Evolutionary conservation across 768 basidiomycete species (phyloP).

Genomic region (Hysterangium stoloniferum): DNA sequence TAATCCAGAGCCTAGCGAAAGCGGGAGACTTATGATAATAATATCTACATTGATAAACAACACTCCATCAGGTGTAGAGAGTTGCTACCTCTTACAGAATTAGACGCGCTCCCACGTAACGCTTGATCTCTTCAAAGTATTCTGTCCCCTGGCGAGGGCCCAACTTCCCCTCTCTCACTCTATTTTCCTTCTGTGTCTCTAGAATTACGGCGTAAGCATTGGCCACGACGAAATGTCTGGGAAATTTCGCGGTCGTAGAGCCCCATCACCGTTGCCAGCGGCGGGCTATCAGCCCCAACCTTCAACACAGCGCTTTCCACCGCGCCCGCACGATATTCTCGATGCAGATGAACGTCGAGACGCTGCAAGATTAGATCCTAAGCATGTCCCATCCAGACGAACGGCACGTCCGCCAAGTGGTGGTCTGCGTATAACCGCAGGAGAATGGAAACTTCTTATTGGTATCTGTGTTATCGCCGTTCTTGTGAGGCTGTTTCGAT

Average conservation of each 20-base stretch:
- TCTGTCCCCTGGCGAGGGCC: no score
- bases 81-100: no score
- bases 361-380: conserved; percentile 60
- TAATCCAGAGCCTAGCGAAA: no score
- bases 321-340: conserved; percentile 55
- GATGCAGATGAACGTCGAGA: conserved; percentile 67
- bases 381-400: conserved; percentile 34
- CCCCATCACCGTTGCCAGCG: conserved; percentile 56
- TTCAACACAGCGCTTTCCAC: conserved; percentile 49
- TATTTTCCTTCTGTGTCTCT: no score
- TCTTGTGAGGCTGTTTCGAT: conserved; percentile 77
- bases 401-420: conserved; percentile 44
- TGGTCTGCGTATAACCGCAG: conserved; percentile 55
- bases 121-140: no score
- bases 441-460: conserved; percentile 71
- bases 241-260: conserved; percentile 57
- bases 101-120: no score
- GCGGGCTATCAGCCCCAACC: conserved; percentile 28
- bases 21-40: no score
- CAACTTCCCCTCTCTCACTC: no score
- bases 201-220: no score
- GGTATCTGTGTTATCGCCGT: conserved; percentile 60
- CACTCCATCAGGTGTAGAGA: no score
- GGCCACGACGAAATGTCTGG: no score
- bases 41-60: no score